Base-by-base conservation (phyloP, 1,284 basidiomycete species). In the Phellinidium pouzarii region DNA sequence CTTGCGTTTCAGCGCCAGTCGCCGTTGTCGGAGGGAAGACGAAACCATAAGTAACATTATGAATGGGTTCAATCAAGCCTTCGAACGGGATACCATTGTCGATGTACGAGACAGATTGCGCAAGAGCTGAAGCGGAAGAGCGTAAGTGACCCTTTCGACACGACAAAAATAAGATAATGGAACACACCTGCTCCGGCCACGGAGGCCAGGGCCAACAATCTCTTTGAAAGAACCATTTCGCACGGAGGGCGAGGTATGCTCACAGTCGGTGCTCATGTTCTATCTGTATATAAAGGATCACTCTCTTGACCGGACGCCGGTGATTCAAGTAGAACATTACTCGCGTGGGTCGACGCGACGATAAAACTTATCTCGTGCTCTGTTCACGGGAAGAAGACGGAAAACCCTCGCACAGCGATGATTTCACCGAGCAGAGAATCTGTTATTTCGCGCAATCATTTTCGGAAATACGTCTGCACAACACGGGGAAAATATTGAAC, bases 1-100 rank as follows among this genome's bases (percentile, higher is more conserved):
- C 80, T 25, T 65, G 68, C 9, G 72, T 64, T 23, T 67, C 65
- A 22, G 31, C 31, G 9, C 66, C 66, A 17, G 67, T 67, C n/a
- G 67, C 64, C 5, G 63, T 65, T 11, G 72, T 61, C 17, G 76
- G 74, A 19, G 78, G 79, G 59, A 82, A 77, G 36, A 75, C 67
- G 55, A 73, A 74, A 52, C 78, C 79, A 59, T 76, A 78, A 22
- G 71, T 73, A 4, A 80, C 76, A 19, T 60, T 48, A 59, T 80
- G 72, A 1, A 68, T 71, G 22, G 75, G 67, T 47, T 80, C 78
- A 4, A 71, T 75, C 50, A 71, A 60, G 45, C 78, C 78, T 58
- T 69, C 73, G 64, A 81, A 80, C 31, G 71, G 69, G 58, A 80
- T 79, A 44, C 79, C 78, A 29, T 54, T 46, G 44, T 60, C 59